Evolutionary conservation across 306 rosid species (phyloP).

Genomic region (Castanea mollissima): DNA sequence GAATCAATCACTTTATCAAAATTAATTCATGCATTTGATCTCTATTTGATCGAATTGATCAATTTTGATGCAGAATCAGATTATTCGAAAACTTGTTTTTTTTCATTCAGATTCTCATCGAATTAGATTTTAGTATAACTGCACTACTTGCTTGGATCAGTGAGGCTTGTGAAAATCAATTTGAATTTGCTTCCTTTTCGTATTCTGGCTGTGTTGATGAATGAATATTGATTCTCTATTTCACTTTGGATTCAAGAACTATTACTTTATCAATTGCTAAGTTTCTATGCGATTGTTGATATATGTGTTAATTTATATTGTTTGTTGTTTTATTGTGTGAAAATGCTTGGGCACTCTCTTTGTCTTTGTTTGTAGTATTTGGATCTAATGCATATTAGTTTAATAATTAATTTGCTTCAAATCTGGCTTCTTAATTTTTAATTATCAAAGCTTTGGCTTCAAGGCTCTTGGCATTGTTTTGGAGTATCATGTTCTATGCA

Average conservation of each 20-base stretch:
- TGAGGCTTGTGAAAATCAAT: neutral
- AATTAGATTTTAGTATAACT: conserved; percentile 20
- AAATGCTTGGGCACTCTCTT: neutral
- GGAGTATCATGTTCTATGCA: neutral
- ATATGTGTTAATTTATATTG: neutral
- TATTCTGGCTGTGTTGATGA: neutral
- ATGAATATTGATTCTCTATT: neutral
- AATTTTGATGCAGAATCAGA: conserved; percentile 4
- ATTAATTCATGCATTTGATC: conserved; percentile 25
- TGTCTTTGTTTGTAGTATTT: neutral
- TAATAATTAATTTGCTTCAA: neutral
- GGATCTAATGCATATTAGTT: neutral
- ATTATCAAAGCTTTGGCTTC: neutral
- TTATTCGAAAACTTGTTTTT: neutral
- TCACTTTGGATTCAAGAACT: neutral
- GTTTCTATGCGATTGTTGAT: neutral
- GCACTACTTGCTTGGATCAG: neutral
- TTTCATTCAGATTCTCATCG: conserved; percentile 3
- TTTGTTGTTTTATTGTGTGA: neutral
- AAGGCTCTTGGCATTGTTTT: no score
- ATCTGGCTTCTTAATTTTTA: neutral
- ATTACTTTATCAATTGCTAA: neutral
- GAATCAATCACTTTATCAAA: conserved; percentile 16
- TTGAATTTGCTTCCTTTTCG: neutral
- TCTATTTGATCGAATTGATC: conserved; percentile 23